Conservation (phyloP, 768 basidiomycete species). For the Amanita muscaria region DNA sequence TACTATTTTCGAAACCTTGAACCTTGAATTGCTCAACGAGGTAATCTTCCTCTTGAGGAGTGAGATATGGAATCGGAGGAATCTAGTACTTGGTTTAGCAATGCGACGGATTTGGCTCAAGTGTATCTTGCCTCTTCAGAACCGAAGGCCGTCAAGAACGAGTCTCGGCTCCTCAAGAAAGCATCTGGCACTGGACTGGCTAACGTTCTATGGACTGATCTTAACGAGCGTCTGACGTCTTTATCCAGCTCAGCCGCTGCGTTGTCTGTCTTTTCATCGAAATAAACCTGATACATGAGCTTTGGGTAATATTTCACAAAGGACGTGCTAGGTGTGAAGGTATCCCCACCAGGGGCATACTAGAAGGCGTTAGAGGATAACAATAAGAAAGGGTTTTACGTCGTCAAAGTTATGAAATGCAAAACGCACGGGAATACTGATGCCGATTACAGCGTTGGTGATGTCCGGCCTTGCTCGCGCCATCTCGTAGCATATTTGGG, state of each 20-base stretch:
- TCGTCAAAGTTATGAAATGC: background rate
- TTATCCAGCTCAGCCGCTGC: constrained; percentile 46
- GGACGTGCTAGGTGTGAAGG: constrained; percentile 37
- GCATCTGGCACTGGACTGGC: constrained; percentile 45
- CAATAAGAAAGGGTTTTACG: background rate
- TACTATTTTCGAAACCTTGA: constrained; percentile 56
- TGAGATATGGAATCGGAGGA: constrained; percentile 53
- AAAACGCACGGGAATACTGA: constrained; percentile 47
- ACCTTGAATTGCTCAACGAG: constrained; percentile 51
- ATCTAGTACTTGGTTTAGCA: constrained; percentile 30
- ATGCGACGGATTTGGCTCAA: background rate
- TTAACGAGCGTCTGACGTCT: constrained; percentile 48
- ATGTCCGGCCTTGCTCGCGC: constrained; percentile 60
- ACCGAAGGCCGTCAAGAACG: constrained; percentile 47
- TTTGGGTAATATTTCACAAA: constrained; percentile 37
- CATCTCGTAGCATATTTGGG: constrained; percentile 58
- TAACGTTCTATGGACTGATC: constrained; percentile 45
- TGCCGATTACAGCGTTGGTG: constrained; percentile 49
- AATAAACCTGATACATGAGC: constrained; percentile 58
- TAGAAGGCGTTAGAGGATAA: constrained; percentile 16
- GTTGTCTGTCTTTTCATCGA: constrained; percentile 37
- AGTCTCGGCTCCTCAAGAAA: constrained; percentile 42
- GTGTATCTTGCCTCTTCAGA: constrained; percentile 31
- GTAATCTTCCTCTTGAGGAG: constrained; percentile 56
- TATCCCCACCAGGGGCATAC: constrained; percentile 50